Evolutionary conservation across 1,139 yeast genomes (phyloP).

Genomic region (Maudiozyma humilis): DNA sequence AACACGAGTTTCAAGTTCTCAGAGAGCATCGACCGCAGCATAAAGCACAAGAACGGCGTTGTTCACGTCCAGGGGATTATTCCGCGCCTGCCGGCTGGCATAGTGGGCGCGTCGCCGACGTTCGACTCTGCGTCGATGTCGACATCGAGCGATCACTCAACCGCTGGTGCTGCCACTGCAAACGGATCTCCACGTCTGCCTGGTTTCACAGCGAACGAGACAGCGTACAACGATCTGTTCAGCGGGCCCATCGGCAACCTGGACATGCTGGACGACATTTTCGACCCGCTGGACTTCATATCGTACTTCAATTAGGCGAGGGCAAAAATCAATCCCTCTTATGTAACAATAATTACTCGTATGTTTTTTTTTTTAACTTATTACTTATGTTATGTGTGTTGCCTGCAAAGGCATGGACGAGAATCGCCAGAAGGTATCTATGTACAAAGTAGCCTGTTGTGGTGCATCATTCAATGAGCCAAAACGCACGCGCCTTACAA

Average conservation of each 20-base stretch:
- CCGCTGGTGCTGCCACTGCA: neutral
- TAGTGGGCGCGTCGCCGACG: neutral
- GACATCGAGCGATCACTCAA: conserved; percentile 1
- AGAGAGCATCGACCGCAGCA: conserved; percentile 8
- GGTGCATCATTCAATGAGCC: neutral
- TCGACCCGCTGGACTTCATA: conserved; percentile 25
- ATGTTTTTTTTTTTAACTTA: neutral
- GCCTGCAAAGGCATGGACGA: no score
- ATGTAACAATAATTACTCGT: neutral
- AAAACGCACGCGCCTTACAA: conserved; percentile 34
- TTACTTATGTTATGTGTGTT: neutral
- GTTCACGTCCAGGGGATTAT: neutral
- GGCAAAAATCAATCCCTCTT: neutral
- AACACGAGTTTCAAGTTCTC: conserved; percentile 20
- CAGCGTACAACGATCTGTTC: neutral
- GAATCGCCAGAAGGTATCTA: no score
- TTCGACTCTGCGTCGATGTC: conserved; percentile 1
- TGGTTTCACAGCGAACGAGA: neutral
- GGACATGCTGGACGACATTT: conserved; percentile 18
- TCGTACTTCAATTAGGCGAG: conserved; percentile 14
- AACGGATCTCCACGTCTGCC: neutral
- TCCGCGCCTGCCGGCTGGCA: neutral
- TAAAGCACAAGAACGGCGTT: neutral
- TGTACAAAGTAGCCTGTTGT: conserved; percentile 5
- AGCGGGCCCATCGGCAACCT: conserved; percentile 6